phyloP scores from a whole-genome alignment of 78 protist species.

The Protostelium mycophagum region DNA sequence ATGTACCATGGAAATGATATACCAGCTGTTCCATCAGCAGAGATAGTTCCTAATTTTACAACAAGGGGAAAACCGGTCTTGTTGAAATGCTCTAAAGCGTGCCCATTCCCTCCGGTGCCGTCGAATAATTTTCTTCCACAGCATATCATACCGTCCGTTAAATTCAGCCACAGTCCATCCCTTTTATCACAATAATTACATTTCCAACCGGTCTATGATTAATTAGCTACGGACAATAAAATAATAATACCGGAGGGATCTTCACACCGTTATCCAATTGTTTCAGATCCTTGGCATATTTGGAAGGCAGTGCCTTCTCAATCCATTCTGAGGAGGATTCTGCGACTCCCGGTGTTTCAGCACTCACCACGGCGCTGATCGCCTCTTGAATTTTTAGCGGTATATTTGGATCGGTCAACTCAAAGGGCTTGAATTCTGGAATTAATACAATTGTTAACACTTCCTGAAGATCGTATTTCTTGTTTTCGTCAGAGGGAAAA shows the following conservation, averaged over 20 bases:
- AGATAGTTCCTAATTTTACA: slow-evolving; percentile 95
- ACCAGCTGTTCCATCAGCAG: slow-evolving; percentile 69
- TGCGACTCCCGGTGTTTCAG: slow-evolving; percentile 13
- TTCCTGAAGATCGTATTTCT: slow-evolving; percentile 21
- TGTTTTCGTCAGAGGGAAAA: slow-evolving; percentile 19
- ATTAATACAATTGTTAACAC: slow-evolving; percentile 19
- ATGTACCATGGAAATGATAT: slow-evolving; percentile 24
- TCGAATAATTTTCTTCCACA: slow-evolving; percentile 83
- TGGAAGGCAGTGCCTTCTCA: slow-evolving; percentile 28
- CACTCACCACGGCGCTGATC: slow-evolving; percentile 7
- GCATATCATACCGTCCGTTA: slow-evolving; percentile 83
- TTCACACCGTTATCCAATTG: slow-evolving; percentile 63
- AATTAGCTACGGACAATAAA: not conserved
- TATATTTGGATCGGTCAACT: slow-evolving; percentile 12
- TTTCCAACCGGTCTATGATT: not conserved
- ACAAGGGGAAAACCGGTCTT: slow-evolving; percentile 78
- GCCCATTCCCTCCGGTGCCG: slow-evolving; percentile 88
- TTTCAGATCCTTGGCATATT: slow-evolving; percentile 57
- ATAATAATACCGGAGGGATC: slow-evolving; percentile 59
- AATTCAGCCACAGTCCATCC: slow-evolving; percentile 88
- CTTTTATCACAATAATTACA: slow-evolving; percentile 27
- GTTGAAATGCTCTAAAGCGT: slow-evolving; percentile 83
- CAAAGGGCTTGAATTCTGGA: slow-evolving; percentile 18
- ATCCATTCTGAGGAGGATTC: slow-evolving; percentile 39
- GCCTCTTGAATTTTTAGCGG: slow-evolving; percentile 25